phyloP scores from a whole-genome alignment of 2,329 filamentous ascomycete species.

The Aspergillus sergii region DNA sequence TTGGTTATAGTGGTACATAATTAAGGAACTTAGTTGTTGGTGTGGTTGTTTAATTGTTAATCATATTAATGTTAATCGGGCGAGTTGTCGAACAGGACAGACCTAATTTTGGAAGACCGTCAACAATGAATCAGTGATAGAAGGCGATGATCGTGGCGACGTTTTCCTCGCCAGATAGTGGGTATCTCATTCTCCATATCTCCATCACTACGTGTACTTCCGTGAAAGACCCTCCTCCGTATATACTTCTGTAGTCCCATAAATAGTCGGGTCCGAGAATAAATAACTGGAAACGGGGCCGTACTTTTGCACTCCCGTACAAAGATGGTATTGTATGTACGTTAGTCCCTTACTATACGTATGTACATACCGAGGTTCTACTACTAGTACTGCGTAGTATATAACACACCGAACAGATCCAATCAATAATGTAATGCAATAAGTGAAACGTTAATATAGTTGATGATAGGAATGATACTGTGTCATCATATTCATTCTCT shows the following conservation, averaged over 20 bases:
- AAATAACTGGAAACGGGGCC: background rate
- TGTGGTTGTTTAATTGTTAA: background rate
- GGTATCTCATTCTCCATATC: no score
- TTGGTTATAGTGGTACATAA: background rate
- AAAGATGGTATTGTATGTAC: no score
- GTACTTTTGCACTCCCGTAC: background rate
- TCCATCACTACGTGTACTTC: background rate
- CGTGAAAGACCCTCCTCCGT: background rate
- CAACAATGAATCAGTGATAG: background rate
- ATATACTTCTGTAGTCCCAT: background rate
- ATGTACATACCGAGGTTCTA: no score
- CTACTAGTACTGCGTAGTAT: no score
- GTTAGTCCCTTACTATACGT: no score
- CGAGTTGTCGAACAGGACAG: background rate
- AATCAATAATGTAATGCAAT: background rate
- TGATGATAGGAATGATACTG: background rate
- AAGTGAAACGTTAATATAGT: background rate
- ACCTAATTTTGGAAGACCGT: background rate
- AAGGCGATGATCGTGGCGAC: background rate
- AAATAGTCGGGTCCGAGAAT: background rate
- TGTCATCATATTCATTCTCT: no score
- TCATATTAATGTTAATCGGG: background rate
- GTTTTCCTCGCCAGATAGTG: no score
- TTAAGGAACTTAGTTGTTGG: background rate
- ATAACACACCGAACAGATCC: background rate